Base-by-base conservation (phyloP, 1,284 basidiomycete genomes). In the Austroboletus novae-zelandiae region DNA sequence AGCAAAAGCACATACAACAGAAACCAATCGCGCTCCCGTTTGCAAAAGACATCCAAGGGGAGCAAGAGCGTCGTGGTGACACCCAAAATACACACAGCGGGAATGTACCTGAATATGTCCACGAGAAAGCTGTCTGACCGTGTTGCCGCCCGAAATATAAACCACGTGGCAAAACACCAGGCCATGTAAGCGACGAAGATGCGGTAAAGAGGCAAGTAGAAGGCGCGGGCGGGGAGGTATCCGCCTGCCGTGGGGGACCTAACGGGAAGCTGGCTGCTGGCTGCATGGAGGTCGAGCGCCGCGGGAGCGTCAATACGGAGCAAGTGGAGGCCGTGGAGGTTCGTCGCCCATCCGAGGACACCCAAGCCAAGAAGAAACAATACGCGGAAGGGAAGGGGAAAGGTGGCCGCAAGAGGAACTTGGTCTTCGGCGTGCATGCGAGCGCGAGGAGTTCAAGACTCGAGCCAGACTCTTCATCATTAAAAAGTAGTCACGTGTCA, bases 321-420 rank as follows among this genome's bases (percentile, higher is more conserved):
- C 5, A 76, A 55, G 56, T 86, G 74, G 36, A 97, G 80, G 42
- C 89, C 81, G 68, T 97, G 93, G 7, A 97, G 72, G 69, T 97
- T 97, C 32, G 85, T 81, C 0, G 91, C 92, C 90, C 90, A 94
- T 49, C 83, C 82, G 9, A 91, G 65, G 50, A 91, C 76, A 32
- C 89, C 88, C 45, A 89, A 58, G 27, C 86, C 84, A 52, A 82
- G 70, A 50, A 94, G 77, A 57, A 81, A 78, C 50, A 92, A 77
- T 30, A 90, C 87, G 53, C 91, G 84, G 67, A 91, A 91, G 5
- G 91, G 91, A 6, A 94, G 75, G 9, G 91, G 91, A 63, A 91
- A 90, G 9, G 74, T 71, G 23, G 79, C 72, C 40, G 79, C 78
- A 59, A 85, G 77, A 37, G 76, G 70, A 35, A 74, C 64, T 57